Base-by-base conservation (phyloP, 2,329 filamentous ascomycete genomes). In the Dactylellina drechsleri region DNA sequence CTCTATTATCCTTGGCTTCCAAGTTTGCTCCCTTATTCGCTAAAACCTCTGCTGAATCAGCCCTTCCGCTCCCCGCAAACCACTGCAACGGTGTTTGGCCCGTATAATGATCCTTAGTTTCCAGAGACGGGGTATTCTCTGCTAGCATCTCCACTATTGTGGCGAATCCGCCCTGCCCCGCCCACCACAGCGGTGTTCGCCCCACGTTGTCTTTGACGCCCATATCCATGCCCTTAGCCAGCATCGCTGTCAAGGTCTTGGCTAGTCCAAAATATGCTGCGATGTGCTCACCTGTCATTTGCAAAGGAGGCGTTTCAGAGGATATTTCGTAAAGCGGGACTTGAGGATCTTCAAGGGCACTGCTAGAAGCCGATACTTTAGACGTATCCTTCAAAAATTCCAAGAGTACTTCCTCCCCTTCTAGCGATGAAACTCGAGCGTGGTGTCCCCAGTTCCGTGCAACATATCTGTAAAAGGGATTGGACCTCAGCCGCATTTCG, bases 381-480 rank as follows among this genome's bases (percentile, higher is more conserved):
- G 8, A n/a, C 2, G 15, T 2, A 16, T 20, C 18, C 16, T 3
- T 2, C 2, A 50, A 20, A 50, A n/a, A 50, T 2, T 50, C 12
- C 18, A 50, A 4, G 2, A 50, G 2, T 2, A 50, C 2, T 20
- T 50, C 1, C 2, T 18, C 18, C 2, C 16, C 16, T 13, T 50
- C 47, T 15, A 20, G 18, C 2, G 31, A 45, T 16, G 58, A 49
- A 8, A n/a, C 31, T 5, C 60, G 49, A 20, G 18, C 61, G 26
- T 66, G 53, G 18, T 66, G 15, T 15, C 61, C 61, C 49, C 49
- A 54, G 15, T 56, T 47, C 16, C 45, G 15, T 18, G 61, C 18
- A 3, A 50, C 61, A 36, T 66, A 66, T 2, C 28, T 7, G 23
- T 36, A 66, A 10, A 66, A n/a, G 18, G 61, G 50, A 18, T 66